Conservation (phyloP, 202 grass and related monocot species). For the Sporobolus alterniflorus region DNA sequence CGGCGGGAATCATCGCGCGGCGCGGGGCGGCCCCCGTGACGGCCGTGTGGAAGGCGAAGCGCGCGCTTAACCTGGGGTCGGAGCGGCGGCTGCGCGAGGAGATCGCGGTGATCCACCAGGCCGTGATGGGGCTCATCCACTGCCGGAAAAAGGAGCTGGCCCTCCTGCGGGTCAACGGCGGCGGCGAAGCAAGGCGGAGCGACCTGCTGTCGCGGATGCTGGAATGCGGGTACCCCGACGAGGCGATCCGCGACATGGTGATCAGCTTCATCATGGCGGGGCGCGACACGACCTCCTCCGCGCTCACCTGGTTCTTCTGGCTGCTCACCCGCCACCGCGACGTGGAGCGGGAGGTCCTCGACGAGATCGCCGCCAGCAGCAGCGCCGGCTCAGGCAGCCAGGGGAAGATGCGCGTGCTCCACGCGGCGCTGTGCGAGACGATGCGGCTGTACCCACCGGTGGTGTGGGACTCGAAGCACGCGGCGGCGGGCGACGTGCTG, state of each 20-base stretch:
- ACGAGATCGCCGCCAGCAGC: slow-evolving; percentile 26
- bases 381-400: neutral
- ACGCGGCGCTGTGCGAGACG: slow-evolving; percentile 86
- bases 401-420: slow-evolving; percentile 66
- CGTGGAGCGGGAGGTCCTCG: slow-evolving; percentile 52
- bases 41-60: slow-evolving; percentile 77
- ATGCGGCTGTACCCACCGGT: slow-evolving; percentile 95
- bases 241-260: slow-evolving; percentile 88
- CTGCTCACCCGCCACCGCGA: slow-evolving; percentile 64
- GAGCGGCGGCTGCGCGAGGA: slow-evolving; percentile 64
- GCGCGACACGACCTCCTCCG: slow-evolving; percentile 82
- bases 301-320: slow-evolving; percentile 98
- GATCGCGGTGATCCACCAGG: slow-evolving; percentile 61
- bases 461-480: slow-evolving; percentile 88
- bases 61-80: slow-evolving; percentile 51
- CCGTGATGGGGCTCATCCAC: slow-evolving; percentile 68
- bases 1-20: slow-evolving; percentile 65
- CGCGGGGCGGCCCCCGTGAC: slow-evolving; percentile 75
- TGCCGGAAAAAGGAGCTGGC: slow-evolving; percentile 44
- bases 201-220: slow-evolving; percentile 93
- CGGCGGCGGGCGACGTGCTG: slow-evolving; percentile 62
- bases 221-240: slow-evolving; percentile 61
- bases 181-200: neutral
- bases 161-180: neutral
- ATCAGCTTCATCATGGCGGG: slow-evolving; percentile 96